Percentiles rank a stretch among this genome's conserved stretches.
phyloP scores from a whole-genome alignment of 1,139 yeast genomes.

The Magnusiomyces suaveolens region DNA sequence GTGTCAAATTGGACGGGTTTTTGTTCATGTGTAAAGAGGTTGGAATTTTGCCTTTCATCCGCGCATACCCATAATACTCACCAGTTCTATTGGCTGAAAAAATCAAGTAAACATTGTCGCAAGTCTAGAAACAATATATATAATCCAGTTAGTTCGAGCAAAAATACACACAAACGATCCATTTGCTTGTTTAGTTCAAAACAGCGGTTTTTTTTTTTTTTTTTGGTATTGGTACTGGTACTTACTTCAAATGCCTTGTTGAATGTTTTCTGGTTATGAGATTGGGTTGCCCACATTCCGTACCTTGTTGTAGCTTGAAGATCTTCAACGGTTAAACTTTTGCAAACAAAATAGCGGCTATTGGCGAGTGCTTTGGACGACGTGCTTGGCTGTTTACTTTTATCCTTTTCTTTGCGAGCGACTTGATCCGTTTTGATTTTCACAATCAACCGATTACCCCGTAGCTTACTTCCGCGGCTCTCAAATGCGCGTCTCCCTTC shows the following conservation, averaged over 20 bases:
- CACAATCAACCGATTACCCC: slow-evolving; percentile 30
- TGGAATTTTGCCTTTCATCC: slow-evolving; percentile 28
- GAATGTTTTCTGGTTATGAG: slow-evolving; percentile 31
- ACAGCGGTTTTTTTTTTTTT: too few relatives aligned
- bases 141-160: neutral
- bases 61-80: slow-evolving; percentile 35
- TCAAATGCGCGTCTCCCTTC: slow-evolving; percentile 26
- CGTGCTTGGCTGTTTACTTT: neutral
- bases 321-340: slow-evolving; percentile 34
- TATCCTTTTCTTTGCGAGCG: neutral
- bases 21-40: slow-evolving; percentile 6
- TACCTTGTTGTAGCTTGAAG: slow-evolving; percentile 28
- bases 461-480: slow-evolving; percentile 25
- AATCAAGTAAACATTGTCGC: slow-evolving; percentile 33
- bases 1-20: neutral
- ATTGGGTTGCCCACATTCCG: slow-evolving; percentile 35
- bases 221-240: too few relatives aligned
- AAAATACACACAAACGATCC: too few relatives aligned
- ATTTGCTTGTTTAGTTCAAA: too few relatives aligned
- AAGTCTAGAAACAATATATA: slow-evolving; percentile 13
- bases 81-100: slow-evolving; percentile 36
- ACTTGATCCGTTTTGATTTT: slow-evolving; percentile 15
- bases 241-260: slow-evolving; percentile 30
- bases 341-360: slow-evolving; percentile 34
- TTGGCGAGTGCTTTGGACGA: slow-evolving; percentile 7